These are phyloP conservation scores for Hyaloscypha hepaticicola DNA, from an alignment of 495 filamentous ascomycete species.

Conservation along the genomic window DNA sequence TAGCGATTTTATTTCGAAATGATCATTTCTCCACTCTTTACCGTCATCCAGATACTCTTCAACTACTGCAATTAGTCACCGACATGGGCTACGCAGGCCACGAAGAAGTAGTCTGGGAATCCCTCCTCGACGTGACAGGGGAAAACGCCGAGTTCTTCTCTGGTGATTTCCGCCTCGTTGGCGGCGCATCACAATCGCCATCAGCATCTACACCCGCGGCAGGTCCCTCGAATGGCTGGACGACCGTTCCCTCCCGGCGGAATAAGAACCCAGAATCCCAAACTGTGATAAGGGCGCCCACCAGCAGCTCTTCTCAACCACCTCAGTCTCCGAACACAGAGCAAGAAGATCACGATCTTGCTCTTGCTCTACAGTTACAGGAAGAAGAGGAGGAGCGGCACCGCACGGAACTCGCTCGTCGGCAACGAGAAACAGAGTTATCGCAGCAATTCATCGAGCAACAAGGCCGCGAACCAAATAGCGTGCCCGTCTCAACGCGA, in stretches of 20 bases:
- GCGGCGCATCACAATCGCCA: slow-evolving; percentile 41
- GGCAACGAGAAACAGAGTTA: slow-evolving; percentile 46
- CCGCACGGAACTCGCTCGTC: slow-evolving; percentile 46
- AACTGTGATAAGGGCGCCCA: slow-evolving; percentile 31
- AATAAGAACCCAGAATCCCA: background rate
- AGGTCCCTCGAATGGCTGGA: slow-evolving; percentile 43
- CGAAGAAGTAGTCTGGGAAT: slow-evolving; percentile 95
- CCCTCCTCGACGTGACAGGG: slow-evolving; percentile 84
- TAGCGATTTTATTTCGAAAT: slow-evolving; percentile 92
- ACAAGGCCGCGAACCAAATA: slow-evolving; percentile 37
- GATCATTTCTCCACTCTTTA: slow-evolving; percentile 96
- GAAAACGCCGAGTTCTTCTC: slow-evolving; percentile 78
- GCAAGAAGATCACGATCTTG: slow-evolving; percentile 77
- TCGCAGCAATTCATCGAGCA: slow-evolving; percentile 59
- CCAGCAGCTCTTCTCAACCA: slow-evolving; percentile 20
- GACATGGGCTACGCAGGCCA: slow-evolving; percentile 87
- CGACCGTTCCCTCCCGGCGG: slow-evolving; percentile 47
- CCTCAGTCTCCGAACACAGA: slow-evolving; percentile 46
- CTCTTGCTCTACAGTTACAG: slow-evolving; percentile 76
- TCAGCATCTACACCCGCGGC: slow-evolving; percentile 12
- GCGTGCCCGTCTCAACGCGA: slow-evolving; percentile 19
- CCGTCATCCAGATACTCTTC: slow-evolving; percentile 67
- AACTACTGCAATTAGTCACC: slow-evolving; percentile 80
- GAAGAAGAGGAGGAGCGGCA: slow-evolving; percentile 78
- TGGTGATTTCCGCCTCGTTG: slow-evolving; percentile 86